These are phyloP conservation scores for Murraya koenigii DNA, from an alignment of 345 rosid genomes.

Conservation along the genomic window DNA sequence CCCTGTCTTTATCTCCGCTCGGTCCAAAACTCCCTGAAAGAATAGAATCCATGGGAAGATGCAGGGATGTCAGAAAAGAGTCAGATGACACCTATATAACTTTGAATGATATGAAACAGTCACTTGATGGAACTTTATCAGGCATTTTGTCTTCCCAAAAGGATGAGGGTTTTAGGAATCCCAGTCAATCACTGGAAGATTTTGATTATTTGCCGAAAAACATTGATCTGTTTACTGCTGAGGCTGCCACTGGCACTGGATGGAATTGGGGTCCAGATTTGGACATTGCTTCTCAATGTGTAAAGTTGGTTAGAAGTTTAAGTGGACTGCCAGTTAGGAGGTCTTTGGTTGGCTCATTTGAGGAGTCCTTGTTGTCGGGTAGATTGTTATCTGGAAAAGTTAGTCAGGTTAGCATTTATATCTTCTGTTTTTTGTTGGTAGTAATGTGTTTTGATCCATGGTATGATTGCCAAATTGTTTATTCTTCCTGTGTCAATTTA, in stretches of 20 bases:
- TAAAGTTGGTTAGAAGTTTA: slow-evolving; percentile 37
- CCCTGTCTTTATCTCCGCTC: slow-evolving; percentile 59
- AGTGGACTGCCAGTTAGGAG: slow-evolving; percentile 50
- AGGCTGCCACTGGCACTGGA: slow-evolving; percentile 21
- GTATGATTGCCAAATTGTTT: not conserved
- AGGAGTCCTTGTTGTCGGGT: slow-evolving; percentile 71
- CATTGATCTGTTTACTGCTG: slow-evolving; percentile 36
- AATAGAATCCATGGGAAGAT: slow-evolving; percentile 30
- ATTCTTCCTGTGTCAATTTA: not conserved
- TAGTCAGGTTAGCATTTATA: slow-evolving; percentile 41
- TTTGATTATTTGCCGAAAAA: slow-evolving; percentile 33
- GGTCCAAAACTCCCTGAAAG: slow-evolving; percentile 55
- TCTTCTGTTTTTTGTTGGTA: not conserved
- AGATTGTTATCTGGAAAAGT: slow-evolving; percentile 50
- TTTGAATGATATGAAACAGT: slow-evolving; percentile 33
- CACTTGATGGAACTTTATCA: slow-evolving; percentile 31
- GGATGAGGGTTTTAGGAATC: slow-evolving; percentile 27
- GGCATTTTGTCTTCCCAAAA: slow-evolving; percentile 25
- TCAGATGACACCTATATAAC: slow-evolving; percentile 27
- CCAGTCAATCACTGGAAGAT: slow-evolving; percentile 42
- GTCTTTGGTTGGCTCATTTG: slow-evolving; percentile 75
- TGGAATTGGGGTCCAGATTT: slow-evolving; percentile 34
- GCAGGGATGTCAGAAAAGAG: slow-evolving; percentile 18
- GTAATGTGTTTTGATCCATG: slow-evolving; percentile 5
- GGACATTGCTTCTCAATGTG: slow-evolving; percentile 23